phyloP scores from a whole-genome alignment of 1,284 basidiomycete species.

The Ustilago shanxiensis region DNA sequence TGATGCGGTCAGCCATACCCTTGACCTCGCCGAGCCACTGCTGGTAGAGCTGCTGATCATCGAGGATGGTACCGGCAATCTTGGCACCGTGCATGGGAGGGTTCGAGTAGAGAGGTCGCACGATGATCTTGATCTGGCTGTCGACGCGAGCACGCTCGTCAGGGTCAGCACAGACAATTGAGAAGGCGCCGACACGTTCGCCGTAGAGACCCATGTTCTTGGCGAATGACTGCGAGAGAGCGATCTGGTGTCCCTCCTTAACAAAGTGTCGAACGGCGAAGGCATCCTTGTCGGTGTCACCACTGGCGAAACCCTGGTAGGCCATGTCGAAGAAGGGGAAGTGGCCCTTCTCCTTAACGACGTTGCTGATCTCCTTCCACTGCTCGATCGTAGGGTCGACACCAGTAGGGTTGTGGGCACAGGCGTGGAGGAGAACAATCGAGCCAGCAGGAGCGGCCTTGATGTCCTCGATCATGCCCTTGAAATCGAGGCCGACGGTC shows the following conservation, averaged over 20 bases:
- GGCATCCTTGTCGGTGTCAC: constrained; percentile 67
- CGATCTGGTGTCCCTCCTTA: constrained; percentile 67
- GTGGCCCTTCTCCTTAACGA: constrained; percentile 78
- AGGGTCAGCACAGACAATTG: constrained; percentile 61
- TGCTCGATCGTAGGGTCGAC: constrained; percentile 70
- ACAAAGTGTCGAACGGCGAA: constrained; percentile 71
- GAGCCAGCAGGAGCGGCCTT: constrained; percentile 72
- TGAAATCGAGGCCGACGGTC: constrained; percentile 70
- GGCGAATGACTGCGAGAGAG: constrained; percentile 66
- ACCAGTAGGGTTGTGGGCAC: constrained; percentile 73
- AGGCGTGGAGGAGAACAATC: constrained; percentile 74
- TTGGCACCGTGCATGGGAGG: constrained; percentile 83
- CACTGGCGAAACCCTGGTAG: constrained; percentile 73
- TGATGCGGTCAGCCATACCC: constrained; percentile 71
- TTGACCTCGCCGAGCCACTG: constrained; percentile 71
- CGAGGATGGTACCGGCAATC: constrained; percentile 71
- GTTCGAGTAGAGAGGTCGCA: constrained; percentile 98
- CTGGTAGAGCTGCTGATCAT: constrained; percentile 70
- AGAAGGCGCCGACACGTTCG: constrained; percentile 69
- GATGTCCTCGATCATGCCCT: constrained; percentile 68
- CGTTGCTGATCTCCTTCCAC: constrained; percentile 68
- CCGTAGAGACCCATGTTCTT: constrained; percentile 71
- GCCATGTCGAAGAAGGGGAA: constrained; percentile 98
- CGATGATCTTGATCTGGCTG: constrained; percentile 81
- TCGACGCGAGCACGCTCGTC: constrained; percentile 69